Percentiles rank a stretch among this genome's conserved stretches.
These are phyloP conservation scores for Lactifluus pinguis DNA, from an alignment of 768 basidiomycete species.

Conservation along the genomic window DNA sequence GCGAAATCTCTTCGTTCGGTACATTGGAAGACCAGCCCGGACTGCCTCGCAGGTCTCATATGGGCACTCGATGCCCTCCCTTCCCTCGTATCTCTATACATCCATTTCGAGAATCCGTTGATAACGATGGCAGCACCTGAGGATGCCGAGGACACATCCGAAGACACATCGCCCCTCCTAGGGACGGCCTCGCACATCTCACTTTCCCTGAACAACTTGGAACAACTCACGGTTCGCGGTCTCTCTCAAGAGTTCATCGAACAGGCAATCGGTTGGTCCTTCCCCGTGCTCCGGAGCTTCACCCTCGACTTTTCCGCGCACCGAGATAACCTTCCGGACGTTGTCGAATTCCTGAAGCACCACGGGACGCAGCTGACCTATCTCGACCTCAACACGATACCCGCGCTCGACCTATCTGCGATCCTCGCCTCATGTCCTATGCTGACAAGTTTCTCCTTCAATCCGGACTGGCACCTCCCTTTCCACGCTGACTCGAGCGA, in stretches of 20 bases:
- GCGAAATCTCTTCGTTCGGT: slow-evolving; percentile 48
- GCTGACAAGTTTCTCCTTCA: slow-evolving; percentile 59
- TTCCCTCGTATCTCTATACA: slow-evolving; percentile 43
- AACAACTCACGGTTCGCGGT: slow-evolving; percentile 56
- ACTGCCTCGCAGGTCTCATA: slow-evolving; percentile 54
- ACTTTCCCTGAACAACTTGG: slow-evolving; percentile 44
- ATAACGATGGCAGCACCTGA: not conserved
- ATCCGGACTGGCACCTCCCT: slow-evolving; percentile 59
- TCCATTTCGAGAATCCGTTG: slow-evolving; percentile 35
- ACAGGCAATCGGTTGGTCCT: slow-evolving; percentile 55
- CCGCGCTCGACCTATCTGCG: slow-evolving; percentile 44
- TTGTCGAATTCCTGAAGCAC: slow-evolving; percentile 45
- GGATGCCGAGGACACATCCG: slow-evolving; percentile 7
- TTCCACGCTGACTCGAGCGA: slow-evolving; percentile 20
- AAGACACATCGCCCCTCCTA: slow-evolving; percentile 39
- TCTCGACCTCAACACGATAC: slow-evolving; percentile 58
- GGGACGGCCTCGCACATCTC: slow-evolving; percentile 53
- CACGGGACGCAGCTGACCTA: slow-evolving; percentile 52
- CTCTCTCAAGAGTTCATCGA: slow-evolving; percentile 58
- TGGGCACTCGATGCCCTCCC: slow-evolving; percentile 62
- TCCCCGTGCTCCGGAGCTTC: slow-evolving; percentile 51
- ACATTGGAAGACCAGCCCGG: slow-evolving; percentile 48
- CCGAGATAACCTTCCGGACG: slow-evolving; percentile 46
- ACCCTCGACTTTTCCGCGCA: slow-evolving; percentile 44
- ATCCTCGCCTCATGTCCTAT: slow-evolving; percentile 57